Conservation (phyloP, 768 basidiomycete species). For the Lactarius quietus region DNA sequence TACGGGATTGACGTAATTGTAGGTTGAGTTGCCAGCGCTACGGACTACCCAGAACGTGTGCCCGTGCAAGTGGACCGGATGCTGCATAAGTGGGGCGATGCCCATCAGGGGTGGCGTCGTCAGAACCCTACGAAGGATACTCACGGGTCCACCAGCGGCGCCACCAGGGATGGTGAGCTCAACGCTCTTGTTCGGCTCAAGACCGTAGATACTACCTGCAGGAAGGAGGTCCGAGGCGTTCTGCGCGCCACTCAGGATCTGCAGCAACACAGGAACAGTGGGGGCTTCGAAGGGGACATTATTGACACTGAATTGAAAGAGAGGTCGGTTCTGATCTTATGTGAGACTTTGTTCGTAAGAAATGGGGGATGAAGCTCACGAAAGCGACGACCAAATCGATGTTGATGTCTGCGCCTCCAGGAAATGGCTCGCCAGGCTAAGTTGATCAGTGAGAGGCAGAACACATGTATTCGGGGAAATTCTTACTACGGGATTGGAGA, state of each 20-base stretch:
- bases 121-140: not conserved
- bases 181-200: conserved; percentile 13
- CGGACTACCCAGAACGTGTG: conserved; percentile 27
- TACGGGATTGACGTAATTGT: conserved; percentile 25
- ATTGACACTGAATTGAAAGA: not conserved
- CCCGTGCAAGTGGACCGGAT: conserved; percentile 22
- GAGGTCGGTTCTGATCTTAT: not conserved
- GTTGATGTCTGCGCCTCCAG: conserved; percentile 23
- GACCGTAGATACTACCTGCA: conserved; percentile 11
- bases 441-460: not conserved
- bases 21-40: conserved; percentile 22
- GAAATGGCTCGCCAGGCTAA: conserved; percentile 13
- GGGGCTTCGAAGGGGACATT: conserved; percentile 5
- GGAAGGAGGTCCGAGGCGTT: conserved; percentile 11
- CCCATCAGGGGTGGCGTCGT: too few species aligned
- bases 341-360: not conserved
- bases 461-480: not conserved
- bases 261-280: conserved; percentile 15
- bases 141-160: conserved; percentile 1
- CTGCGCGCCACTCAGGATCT: conserved; percentile 16
- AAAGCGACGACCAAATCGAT: conserved; percentile 3
- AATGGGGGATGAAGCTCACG: conserved; percentile 27
- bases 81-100: conserved; percentile 14
- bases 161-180: conserved; percentile 18
- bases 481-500: not conserved